phyloP scores from a whole-genome alignment of 1,284 basidiomycete genomes.

The Entoloma clypeatum region DNA sequence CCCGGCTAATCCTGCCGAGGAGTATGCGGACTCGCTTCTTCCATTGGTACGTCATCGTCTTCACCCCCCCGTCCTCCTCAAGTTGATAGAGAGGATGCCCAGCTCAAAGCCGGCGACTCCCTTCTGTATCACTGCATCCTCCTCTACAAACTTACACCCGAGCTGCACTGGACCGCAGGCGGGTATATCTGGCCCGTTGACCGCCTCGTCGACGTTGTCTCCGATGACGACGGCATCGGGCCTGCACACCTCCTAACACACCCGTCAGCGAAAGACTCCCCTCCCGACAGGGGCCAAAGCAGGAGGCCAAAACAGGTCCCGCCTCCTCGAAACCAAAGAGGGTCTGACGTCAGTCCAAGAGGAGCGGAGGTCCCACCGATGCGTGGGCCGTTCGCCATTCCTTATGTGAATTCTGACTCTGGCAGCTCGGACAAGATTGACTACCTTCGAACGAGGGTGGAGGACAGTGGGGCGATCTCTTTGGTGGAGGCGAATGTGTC shows the following conservation, averaged over 20 bases:
- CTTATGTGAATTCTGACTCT: conserved; percentile 24
- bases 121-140: conserved; percentile 72
- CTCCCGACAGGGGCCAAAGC: conserved; percentile 21
- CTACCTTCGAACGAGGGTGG: conserved; percentile 50
- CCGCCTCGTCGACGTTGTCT: conserved; percentile 59
- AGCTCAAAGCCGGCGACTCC: conserved; percentile 77
- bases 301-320: conserved; percentile 16
- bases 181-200: conserved; percentile 78
- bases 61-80: conserved; percentile 2
- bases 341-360: too few species aligned
- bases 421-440: conserved; percentile 43
- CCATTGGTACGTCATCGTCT: conserved; percentile 39
- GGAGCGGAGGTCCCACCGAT: conserved; percentile 35
- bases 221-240: conserved; percentile 42
- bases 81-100: conserved; percentile 1
- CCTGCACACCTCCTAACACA: conserved; percentile 19
- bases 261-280: too few species aligned
- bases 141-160: conserved; percentile 67
- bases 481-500: conserved; percentile 60
- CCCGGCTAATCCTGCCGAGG: conserved; percentile 66
- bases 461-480: conserved; percentile 64
- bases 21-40: conserved; percentile 64
- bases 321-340: too few species aligned
- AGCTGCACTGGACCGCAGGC: conserved; percentile 75
- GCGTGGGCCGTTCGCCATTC: conserved; percentile 42